Evolutionary conservation across 345 rosid species (phyloP).

Genomic region (Brassica cretica): DNA sequence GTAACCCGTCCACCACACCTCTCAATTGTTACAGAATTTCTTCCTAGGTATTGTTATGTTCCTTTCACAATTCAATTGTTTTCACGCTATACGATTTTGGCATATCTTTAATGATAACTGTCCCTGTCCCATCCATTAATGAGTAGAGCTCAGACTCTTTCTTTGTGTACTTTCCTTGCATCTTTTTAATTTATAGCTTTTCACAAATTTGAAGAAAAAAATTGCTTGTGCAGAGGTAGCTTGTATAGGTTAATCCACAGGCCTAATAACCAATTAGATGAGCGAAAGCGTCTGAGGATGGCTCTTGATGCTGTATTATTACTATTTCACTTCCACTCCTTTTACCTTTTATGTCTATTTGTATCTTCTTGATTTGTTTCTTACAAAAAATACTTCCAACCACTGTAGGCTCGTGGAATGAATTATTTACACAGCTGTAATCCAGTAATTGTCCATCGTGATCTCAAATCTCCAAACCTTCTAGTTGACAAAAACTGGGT

Average conservation of each 20-base stretch:
- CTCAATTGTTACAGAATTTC: slow-evolving; percentile 91
- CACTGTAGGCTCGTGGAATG: slow-evolving; percentile 93
- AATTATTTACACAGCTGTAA: slow-evolving; percentile 90
- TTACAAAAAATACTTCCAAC: slow-evolving; percentile 16
- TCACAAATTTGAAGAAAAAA: slow-evolving; percentile 10
- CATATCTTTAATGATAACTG: slow-evolving; percentile 9
- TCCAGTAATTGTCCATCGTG: slow-evolving; percentile 87
- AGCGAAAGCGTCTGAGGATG: slow-evolving; percentile 88
- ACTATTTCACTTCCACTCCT: slow-evolving; percentile 20
- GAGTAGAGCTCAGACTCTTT: slow-evolving; percentile 5
- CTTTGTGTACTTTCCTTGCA: slow-evolving; percentile 12
- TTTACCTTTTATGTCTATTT: background rate
- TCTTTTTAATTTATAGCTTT: slow-evolving; percentile 6
- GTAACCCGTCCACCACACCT: slow-evolving; percentile 90
- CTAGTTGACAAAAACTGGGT: slow-evolving; percentile 97
- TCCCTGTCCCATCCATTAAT: slow-evolving; percentile 2
- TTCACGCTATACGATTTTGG: slow-evolving; percentile 4
- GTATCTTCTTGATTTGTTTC: slow-evolving; percentile 30
- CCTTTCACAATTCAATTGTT: background rate
- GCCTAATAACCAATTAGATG: slow-evolving; percentile 92
- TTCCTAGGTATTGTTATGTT: slow-evolving; percentile 63
- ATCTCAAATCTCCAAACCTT: slow-evolving; percentile 92
- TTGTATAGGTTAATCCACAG: slow-evolving; percentile 87
- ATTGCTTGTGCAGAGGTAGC: slow-evolving; percentile 80
- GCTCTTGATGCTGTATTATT: slow-evolving; percentile 88